These are phyloP conservation scores for Spiromastix sp. DNA, from an alignment of 2,329 filamentous ascomycete species.

Conservation along the genomic window DNA sequence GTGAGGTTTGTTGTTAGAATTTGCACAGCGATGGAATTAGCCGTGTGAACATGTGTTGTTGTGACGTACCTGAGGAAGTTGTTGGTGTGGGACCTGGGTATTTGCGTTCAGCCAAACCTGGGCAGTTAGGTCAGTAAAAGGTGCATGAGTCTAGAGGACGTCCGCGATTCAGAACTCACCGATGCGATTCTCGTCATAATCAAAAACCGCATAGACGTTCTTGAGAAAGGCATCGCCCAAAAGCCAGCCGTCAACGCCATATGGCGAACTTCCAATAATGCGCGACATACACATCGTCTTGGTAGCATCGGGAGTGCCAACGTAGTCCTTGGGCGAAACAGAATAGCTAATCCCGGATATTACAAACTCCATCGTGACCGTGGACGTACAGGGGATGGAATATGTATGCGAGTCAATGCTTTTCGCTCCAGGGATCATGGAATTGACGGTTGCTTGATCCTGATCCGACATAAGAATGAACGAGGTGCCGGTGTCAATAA, in stretches of 20 bases:
- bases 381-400: slow-evolving; percentile 62
- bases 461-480: slow-evolving; percentile 62
- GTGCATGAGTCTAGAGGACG: not conserved
- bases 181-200: slow-evolving; percentile 48
- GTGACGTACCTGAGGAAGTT: not conserved
- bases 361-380: slow-evolving; percentile 48
- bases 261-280: slow-evolving; percentile 61
- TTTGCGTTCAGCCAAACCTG: slow-evolving; percentile 8
- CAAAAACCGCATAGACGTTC: slow-evolving; percentile 81
- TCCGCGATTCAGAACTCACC: slow-evolving; percentile 15
- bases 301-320: slow-evolving; percentile 29
- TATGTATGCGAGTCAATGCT: slow-evolving; percentile 51
- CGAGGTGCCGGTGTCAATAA: slow-evolving; percentile 76
- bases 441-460: slow-evolving; percentile 59
- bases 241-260: slow-evolving; percentile 58
- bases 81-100: not conserved
- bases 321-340: slow-evolving; percentile 62
- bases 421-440: slow-evolving; percentile 50
- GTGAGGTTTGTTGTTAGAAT: too few species aligned
- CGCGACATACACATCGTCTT: slow-evolving; percentile 50
- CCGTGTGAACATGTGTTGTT: too few species aligned
- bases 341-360: slow-evolving; percentile 60
- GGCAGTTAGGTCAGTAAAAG: not conserved
- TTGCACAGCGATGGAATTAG: too few species aligned
- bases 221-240: slow-evolving; percentile 78